Conservation (phyloP, 768 basidiomycete genomes). For the Mycena maculata region DNA sequence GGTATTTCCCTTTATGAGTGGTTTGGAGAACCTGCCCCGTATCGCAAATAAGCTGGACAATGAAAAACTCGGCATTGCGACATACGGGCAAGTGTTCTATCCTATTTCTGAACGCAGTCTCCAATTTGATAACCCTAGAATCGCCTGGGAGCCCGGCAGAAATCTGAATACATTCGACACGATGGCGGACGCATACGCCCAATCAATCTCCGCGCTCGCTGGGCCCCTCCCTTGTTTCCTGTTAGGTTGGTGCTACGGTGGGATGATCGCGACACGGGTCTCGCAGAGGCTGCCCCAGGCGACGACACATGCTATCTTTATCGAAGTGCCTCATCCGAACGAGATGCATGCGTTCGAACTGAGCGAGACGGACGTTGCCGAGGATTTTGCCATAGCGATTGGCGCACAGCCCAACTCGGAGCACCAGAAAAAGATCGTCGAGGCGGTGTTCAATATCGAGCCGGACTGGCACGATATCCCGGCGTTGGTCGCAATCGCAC, state of each 20-base stretch:
- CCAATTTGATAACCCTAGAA: too few relatives aligned
- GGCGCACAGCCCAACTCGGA: neutral
- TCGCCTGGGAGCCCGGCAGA: neutral
- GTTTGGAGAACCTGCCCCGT: constrained; percentile 9
- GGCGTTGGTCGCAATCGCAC: constrained; percentile 1
- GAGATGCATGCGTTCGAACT: neutral
- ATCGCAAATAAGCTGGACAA: constrained; percentile 20
- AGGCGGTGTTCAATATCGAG: constrained; percentile 9
- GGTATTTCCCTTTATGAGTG: constrained; percentile 16
- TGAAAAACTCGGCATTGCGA: constrained; percentile 9
- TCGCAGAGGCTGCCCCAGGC: constrained; percentile 1
- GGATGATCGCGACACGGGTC: constrained; percentile 12
- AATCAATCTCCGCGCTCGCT: constrained; percentile 13
- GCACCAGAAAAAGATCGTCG: neutral
- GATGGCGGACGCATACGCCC: constrained; percentile 6
- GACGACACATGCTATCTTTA: constrained; percentile 12
- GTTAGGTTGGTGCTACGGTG: constrained; percentile 20
- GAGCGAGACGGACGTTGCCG: neutral
- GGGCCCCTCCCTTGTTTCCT: constrained; percentile 24
- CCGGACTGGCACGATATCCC: constrained; percentile 23
- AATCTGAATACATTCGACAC: neutral
- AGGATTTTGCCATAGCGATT: neutral
- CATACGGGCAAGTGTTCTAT: neutral
- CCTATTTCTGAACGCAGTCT: too few relatives aligned
- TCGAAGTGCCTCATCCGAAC: constrained; percentile 12